Conservation (phyloP, 2,329 filamentous ascomycete species). For the Pestalotiopsis sp. region DNA sequence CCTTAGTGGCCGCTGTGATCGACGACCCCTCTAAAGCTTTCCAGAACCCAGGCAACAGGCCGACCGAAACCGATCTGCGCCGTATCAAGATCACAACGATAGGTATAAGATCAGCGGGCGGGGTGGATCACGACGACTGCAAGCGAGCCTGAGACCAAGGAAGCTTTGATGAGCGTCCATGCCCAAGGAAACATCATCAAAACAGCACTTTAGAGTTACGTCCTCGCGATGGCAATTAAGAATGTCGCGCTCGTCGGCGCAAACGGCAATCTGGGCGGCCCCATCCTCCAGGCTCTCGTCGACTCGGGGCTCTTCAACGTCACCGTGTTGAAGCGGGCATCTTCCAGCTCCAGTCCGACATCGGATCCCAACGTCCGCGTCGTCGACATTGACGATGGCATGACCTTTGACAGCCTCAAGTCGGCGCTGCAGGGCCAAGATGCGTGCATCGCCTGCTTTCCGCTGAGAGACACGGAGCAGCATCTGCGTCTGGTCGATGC, state of each 20-base stretch:
- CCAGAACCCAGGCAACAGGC: not conserved
- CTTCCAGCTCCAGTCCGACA: slow-evolving; percentile 28
- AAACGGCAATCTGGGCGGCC: slow-evolving; percentile 38
- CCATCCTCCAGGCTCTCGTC: slow-evolving; percentile 35
- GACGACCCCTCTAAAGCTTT: not conserved
- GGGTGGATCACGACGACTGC: not conserved
- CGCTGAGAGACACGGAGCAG: slow-evolving; percentile 27
- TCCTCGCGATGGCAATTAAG: slow-evolving; percentile 31
- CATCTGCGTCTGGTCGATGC: slow-evolving; percentile 41
- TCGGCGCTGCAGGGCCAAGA: slow-evolving; percentile 36
- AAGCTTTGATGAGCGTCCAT: not conserved
- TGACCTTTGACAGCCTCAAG: slow-evolving; percentile 33
- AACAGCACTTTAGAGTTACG: not conserved
- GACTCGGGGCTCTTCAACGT: slow-evolving; percentile 32
- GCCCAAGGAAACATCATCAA: not conserved
- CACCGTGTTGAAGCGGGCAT: slow-evolving; percentile 35
- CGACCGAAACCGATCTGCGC: not conserved
- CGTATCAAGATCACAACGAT: not conserved
- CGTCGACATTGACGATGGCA: slow-evolving; percentile 33
- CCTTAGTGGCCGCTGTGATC: not conserved
- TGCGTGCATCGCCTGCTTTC: slow-evolving; percentile 39
- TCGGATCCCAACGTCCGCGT: slow-evolving; percentile 21
- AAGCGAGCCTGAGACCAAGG: not conserved
- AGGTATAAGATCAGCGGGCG: not conserved
- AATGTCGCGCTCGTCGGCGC: slow-evolving; percentile 42